These are phyloP conservation scores for Pulveroboletus sp. DNA, from an alignment of 768 basidiomycete species.

Conservation along the genomic window DNA sequence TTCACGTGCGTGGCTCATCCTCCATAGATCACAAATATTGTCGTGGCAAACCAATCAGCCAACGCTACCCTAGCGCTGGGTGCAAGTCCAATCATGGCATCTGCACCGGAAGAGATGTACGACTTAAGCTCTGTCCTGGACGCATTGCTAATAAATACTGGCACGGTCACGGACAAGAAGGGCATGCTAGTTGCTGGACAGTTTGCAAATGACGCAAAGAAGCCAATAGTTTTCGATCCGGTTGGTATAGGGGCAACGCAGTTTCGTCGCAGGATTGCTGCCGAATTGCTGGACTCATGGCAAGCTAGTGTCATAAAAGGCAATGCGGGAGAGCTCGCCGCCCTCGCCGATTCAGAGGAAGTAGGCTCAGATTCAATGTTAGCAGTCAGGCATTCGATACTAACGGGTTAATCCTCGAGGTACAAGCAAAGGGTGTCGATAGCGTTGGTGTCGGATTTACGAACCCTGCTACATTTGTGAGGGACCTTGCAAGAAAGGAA, in stretches of 20 bases:
- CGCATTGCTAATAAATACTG: conserved; percentile 82
- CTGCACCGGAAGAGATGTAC: conserved; percentile 74
- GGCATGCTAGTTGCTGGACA: conserved; percentile 75
- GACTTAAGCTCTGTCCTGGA: conserved; percentile 65
- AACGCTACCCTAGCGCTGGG: conserved; percentile 86
- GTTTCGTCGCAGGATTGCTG: conserved; percentile 52
- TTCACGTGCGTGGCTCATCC: background rate
- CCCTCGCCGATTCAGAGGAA: conserved; percentile 71
- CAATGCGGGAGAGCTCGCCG: conserved; percentile 85
- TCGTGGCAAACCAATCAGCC: conserved; percentile 85
- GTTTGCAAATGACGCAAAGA: conserved; percentile 62
- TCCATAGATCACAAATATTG: conserved; percentile 79
- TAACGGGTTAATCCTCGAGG: conserved; percentile 35
- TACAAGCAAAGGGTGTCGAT: conserved; percentile 79
- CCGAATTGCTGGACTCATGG: conserved; percentile 70
- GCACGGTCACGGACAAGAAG: conserved; percentile 65
- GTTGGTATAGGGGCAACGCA: conserved; percentile 84
- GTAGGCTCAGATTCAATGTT: conserved; percentile 32
- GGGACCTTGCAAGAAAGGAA: conserved; percentile 64
- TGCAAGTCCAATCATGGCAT: conserved; percentile 93
- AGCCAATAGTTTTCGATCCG: conserved; percentile 85
- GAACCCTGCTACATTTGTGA: conserved; percentile 69
- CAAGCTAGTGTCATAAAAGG: conserved; percentile 93
- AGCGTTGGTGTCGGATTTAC: conserved; percentile 73
- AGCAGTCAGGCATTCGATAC: background rate